Evolutionary conservation across 768 basidiomycete genomes (phyloP), one percentile per base, ranked within the genome.

Genomic region (Mycena crocata): DNA sequence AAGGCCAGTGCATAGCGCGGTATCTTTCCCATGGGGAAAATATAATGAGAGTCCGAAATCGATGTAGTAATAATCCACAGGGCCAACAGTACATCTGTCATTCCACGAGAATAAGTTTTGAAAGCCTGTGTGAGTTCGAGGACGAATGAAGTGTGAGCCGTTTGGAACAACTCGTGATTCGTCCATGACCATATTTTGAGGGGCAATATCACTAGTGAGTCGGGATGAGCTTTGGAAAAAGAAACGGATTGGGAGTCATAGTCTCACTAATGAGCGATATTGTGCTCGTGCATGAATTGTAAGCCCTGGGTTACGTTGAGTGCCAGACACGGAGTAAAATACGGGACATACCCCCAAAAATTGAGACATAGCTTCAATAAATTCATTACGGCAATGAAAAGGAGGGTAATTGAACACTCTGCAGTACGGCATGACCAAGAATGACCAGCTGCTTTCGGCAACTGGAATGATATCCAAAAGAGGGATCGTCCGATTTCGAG

Each of bases 181-280:
- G n/a, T 70, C 66, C 61, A 70, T 66, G 49, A 66, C 46, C 46
- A 70, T 31, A 40, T 67, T 70, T 24, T 61, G 51, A 24, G 51
- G 50, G 10, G 60, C 49, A 17, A 64, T 60, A 23, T 62, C 65
- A 23, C 64, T 61, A 44, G 31, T 26, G 23, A 44, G 14, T 9
- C 12, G 8, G 21, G 0, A 37, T 37, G 44, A 54, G 39, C 3
- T 13, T n/a, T 3, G 7, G 23, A 14, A 9, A 12, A 1, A 9
- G 4, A 10, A 42, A n/a, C n/a, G n/a, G n/a, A n/a, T n/a, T 26
- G 2, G 1, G 15, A 15, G 19, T 1, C 23, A 14, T n/a, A 28
- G 50, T 32, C 61, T 48, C 30, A 70, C 69, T 45, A 55, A 56
- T 67, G 65, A 31, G 44, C 56, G 8, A 70, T 50, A 12, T 60